Base-by-base conservation (phyloP, 305 asterid genomes). In the Petunia hybrid region DNA sequence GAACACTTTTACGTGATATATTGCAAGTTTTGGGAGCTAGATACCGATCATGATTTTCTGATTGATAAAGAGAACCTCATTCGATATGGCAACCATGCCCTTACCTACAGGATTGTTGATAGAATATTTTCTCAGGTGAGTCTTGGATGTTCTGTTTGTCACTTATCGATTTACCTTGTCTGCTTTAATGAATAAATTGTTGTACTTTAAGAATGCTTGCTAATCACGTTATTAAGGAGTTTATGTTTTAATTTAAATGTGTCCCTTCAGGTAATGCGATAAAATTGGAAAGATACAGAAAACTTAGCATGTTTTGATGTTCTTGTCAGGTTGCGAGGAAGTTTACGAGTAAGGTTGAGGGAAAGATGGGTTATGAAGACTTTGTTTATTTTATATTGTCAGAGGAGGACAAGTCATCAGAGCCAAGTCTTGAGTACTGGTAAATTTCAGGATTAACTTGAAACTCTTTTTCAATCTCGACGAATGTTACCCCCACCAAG, bases 11-110 rank as follows among this genome's bases (percentile, higher is more conserved):
- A 95, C 80, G 99, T 95, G 89, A 95, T 95, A 91, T 95, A 95
- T 86, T 95, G 99, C 95, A 95, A 95, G 89, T 95, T 95, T 83
- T 95, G 99, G 99, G 99, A 95, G 93, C 97, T 95, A 86, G 99
- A 95, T 81, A 87, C 97, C 7, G 99, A 95, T 89, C 99, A 95
- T 82, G 99, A 95, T 87, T 95, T 95, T 87, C 88, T 92, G 85
- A 95, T 95, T 80, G 98, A 95, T 86, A 95, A 95, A 85, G 99
- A 95, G 90, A 94, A 94, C 86, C 98, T 95, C 89, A 92, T 95
- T 81, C 91, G 95, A 94, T 95, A 95, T 89, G 99, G 99, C 85
- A 95, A 95, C 87, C 99, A 95, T 65, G 98, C 97, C 83, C 98
- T 95, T 74, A 95, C 99, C 53, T 95, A 95, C 93, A 89, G 99